phyloP scores from a whole-genome alignment of 1,139 yeast genomes.

The Magnusiomyces paraingens region DNA sequence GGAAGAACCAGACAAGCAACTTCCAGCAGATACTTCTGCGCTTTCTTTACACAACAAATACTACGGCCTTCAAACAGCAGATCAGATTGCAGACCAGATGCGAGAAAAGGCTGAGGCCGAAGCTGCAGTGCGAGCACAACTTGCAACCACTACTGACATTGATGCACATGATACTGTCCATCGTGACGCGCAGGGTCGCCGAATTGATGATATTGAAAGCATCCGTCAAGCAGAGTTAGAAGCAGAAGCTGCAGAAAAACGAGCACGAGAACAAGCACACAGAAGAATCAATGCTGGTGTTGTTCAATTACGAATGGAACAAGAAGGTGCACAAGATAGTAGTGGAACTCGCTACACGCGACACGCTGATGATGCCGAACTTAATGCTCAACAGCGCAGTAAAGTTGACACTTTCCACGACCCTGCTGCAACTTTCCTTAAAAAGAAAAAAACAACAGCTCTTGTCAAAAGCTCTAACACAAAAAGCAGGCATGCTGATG shows the following conservation, averaged over 20 bases:
- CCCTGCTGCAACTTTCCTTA: constrained; percentile 52
- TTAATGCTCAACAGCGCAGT: constrained; percentile 16
- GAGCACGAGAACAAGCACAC: constrained; percentile 16
- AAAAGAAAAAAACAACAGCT: constrained; percentile 17
- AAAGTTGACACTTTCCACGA: constrained; percentile 49
- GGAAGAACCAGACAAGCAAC: constrained; percentile 3
- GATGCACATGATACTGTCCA: constrained; percentile 42
- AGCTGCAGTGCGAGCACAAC: constrained; percentile 5
- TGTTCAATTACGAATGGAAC: constrained; percentile 35
- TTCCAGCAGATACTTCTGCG: neutral
- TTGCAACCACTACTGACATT: neutral
- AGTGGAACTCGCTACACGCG: constrained; percentile 30
- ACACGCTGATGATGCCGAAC: constrained; percentile 14
- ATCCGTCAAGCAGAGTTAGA: constrained; percentile 28
- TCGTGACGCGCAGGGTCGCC: constrained; percentile 54
- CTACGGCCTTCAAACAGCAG: constrained; percentile 43
- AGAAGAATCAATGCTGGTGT: constrained; percentile 41
- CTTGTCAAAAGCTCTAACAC: neutral
- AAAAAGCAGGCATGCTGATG: constrained; percentile 35
- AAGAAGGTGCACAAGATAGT: constrained; percentile 23
- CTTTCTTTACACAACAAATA: neutral
- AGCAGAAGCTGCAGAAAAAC: constrained; percentile 29
- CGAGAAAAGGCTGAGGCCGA: constrained; percentile 18
- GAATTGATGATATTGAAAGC: constrained; percentile 36
- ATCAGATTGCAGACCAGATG: constrained; percentile 35